These are phyloP conservation scores for Phytophthora pini DNA, from an alignment of 352 stramenopile species.

Conservation along the genomic window DNA sequence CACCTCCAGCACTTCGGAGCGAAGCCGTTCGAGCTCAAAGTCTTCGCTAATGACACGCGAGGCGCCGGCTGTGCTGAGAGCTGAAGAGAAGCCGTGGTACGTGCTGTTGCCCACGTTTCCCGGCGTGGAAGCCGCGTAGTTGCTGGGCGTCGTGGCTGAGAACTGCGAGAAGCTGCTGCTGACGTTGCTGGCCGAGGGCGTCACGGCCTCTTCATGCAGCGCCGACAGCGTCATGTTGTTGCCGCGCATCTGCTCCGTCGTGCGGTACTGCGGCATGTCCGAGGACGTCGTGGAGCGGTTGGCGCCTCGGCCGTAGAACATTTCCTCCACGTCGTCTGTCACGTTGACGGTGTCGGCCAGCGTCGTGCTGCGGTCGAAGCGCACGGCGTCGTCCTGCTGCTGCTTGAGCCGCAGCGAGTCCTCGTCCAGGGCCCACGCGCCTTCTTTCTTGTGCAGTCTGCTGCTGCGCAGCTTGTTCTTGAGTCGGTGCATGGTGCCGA, in stretches of 20 bases:
- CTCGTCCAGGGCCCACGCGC: constrained; percentile 39
- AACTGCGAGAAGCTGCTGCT: constrained; percentile 48
- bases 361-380: constrained; percentile 44
- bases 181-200: constrained; percentile 43
- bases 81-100: constrained; percentile 22
- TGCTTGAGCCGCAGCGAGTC: constrained; percentile 57
- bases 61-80: background rate
- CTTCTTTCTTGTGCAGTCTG: constrained; percentile 50
- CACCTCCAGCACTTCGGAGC: constrained; percentile 62
- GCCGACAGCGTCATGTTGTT: constrained; percentile 50
- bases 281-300: constrained; percentile 26
- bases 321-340: constrained; percentile 76
- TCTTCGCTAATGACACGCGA: constrained; percentile 9
- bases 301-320: constrained; percentile 51
- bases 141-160: constrained; percentile 31
- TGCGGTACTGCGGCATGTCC: constrained; percentile 48
- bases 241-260: constrained; percentile 63
- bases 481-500: constrained; percentile 65
- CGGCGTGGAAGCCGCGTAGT: constrained; percentile 29
- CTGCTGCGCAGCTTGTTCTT: constrained; percentile 66
- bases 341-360: constrained; percentile 45
- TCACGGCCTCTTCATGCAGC: constrained; percentile 65
- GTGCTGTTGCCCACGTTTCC: constrained; percentile 13
- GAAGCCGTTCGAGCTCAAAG: constrained; percentile 48
- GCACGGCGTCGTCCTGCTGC: constrained; percentile 40